Evolutionary conservation across 768 basidiomycete genomes (phyloP).

Genomic region (Chalciporus piperatus): DNA sequence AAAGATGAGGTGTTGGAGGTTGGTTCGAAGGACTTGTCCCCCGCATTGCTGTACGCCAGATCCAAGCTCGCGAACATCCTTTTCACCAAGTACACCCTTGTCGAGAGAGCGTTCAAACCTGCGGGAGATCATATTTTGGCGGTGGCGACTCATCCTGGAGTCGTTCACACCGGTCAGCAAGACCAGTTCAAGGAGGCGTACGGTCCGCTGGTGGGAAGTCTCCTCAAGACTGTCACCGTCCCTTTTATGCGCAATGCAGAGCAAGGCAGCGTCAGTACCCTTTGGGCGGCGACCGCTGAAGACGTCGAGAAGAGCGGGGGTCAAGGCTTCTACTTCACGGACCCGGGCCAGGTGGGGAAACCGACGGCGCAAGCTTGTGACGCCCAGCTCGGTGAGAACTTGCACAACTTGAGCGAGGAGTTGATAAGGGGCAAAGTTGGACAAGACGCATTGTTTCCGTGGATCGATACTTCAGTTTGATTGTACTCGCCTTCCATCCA

Average conservation of each 20-base stretch:
- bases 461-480: conserved; percentile 13
- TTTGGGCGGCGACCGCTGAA: conserved; percentile 32
- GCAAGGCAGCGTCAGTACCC: conserved; percentile 25
- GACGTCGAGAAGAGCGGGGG: conserved; percentile 23
- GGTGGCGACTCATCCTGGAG: too few species aligned
- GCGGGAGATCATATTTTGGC: conserved; percentile 6
- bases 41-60: conserved; percentile 19
- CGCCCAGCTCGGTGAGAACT: conserved; percentile 22
- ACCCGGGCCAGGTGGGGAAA: conserved; percentile 8
- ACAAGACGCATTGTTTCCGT: conserved; percentile 20
- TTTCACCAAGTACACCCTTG: conserved; percentile 33
- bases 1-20: conserved; percentile 38
- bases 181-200: background rate
- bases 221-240: conserved; percentile 18
- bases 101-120: conserved; percentile 23
- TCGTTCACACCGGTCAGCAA: background rate
- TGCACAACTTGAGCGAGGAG: conserved; percentile 33
- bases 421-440: conserved; percentile 25
- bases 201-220: background rate
- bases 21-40: conserved; percentile 18
- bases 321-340: conserved; percentile 27
- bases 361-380: conserved; percentile 24
- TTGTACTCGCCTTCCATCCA: background rate
- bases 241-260: conserved; percentile 30
- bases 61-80: conserved; percentile 42